phyloP scores from a whole-genome alignment of 2,329 filamentous ascomycete genomes.

The Gremmenia infestans region DNA sequence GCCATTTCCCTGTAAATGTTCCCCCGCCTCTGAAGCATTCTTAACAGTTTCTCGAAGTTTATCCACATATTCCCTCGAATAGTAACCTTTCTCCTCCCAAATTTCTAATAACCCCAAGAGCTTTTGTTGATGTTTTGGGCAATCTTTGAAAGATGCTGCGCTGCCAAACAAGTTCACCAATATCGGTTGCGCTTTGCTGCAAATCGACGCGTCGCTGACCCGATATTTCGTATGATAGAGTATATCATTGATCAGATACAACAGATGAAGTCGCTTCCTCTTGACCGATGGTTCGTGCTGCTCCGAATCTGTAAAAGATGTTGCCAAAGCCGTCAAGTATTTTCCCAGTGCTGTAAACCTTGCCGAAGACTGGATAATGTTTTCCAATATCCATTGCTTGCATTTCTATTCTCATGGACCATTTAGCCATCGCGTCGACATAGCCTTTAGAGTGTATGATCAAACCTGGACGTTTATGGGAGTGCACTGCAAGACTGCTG shows the following conservation, averaged over 20 bases:
- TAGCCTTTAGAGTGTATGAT: constrained; percentile 31
- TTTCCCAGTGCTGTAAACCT: constrained; percentile 67
- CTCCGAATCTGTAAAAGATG: constrained; percentile 44
- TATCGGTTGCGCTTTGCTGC: constrained; percentile 50
- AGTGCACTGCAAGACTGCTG: constrained; percentile 66
- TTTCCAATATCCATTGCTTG: constrained; percentile 77
- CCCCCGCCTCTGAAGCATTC: constrained; percentile 33
- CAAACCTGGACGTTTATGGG: constrained; percentile 83
- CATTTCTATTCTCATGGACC: constrained; percentile 60
- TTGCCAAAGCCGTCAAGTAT: constrained; percentile 66
- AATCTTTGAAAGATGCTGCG: constrained; percentile 53
- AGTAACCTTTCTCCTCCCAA: constrained; percentile 66
- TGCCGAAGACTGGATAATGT: constrained; percentile 62
- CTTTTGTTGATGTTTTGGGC: constrained; percentile 62
- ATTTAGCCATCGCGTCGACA: constrained; percentile 34
- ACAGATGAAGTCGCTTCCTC: constrained; percentile 66
- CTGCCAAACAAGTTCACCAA: constrained; percentile 58
- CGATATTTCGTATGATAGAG: constrained; percentile 63
- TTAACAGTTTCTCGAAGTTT: constrained; percentile 56
- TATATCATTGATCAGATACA: constrained; percentile 76
- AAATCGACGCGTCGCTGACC: constrained; percentile 46
- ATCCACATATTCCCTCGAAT: constrained; percentile 47
- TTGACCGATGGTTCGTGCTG: constrained; percentile 51
- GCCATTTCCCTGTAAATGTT: constrained; percentile 23
- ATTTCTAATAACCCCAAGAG: constrained; percentile 59